A percentile compares a stretch with the other conserved stretches of the same genome.
Evolutionary conservation across 768 basidiomycete genomes (phyloP).

Genomic region (Terana coerulea): DNA sequence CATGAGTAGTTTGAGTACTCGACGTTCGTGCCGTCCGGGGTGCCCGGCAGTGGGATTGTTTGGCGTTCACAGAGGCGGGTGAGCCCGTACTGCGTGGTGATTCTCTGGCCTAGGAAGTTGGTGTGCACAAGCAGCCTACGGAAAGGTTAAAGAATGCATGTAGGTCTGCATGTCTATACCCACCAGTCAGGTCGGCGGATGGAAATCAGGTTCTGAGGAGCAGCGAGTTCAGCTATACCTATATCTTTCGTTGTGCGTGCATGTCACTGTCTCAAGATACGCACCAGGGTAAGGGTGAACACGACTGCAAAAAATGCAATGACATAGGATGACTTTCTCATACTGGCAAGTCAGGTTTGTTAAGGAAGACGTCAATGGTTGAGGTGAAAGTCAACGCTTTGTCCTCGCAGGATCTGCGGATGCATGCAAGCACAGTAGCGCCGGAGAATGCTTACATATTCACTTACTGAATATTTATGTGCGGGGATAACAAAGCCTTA

Average conservation of each 20-base stretch:
- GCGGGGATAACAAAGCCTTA: too few species aligned
- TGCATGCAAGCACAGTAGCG: too few species aligned
- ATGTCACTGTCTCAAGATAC: too few species aligned
- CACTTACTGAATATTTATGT: too few species aligned
- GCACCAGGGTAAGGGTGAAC: slow-evolving; percentile 47
- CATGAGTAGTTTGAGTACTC: slow-evolving; percentile 58
- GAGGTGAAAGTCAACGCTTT: slow-evolving; percentile 1
- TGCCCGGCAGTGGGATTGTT: slow-evolving; percentile 43
- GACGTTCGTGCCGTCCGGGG: slow-evolving; percentile 38
- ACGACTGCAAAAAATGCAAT: slow-evolving; percentile 57
- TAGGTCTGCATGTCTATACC: slow-evolving; percentile 19
- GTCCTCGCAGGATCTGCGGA: too few species aligned
- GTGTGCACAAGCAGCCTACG: slow-evolving; percentile 36
- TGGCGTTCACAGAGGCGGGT: slow-evolving; percentile 51
- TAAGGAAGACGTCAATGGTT: not conserved
- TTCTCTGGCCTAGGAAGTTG: slow-evolving; percentile 43
- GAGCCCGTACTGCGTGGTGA: slow-evolving; percentile 59
- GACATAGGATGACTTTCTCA: slow-evolving; percentile 71
- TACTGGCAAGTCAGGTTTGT: slow-evolving; percentile 22
- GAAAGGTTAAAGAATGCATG: slow-evolving; percentile 1
- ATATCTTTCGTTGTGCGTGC: too few species aligned
- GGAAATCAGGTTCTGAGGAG: slow-evolving; percentile 56
- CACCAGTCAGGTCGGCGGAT: slow-evolving; percentile 63
- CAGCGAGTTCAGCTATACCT: slow-evolving; percentile 5
- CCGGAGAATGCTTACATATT: too few species aligned